Conservation (phyloP, 2,329 filamentous ascomycete species). For the Xylariaceae sp. region DNA sequence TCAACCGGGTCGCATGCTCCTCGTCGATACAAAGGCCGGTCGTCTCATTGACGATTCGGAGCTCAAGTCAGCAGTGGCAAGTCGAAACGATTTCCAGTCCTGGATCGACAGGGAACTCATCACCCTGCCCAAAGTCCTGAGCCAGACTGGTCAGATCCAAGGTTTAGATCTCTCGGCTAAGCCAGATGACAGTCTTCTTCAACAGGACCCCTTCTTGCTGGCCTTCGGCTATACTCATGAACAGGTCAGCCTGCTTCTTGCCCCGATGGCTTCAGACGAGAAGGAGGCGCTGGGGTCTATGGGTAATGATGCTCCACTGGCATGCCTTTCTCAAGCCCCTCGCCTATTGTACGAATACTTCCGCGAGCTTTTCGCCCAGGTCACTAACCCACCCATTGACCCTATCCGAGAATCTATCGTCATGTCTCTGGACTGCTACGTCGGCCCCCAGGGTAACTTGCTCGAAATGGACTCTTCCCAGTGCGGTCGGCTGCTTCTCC, state of each 20-base stretch:
- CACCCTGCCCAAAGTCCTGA: slow-evolving; percentile 70
- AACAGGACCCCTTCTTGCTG: slow-evolving; percentile 78
- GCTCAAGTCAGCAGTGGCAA: slow-evolving; percentile 83
- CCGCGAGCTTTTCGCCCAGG: slow-evolving; percentile 94
- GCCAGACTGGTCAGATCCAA: slow-evolving; percentile 54
- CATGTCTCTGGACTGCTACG: slow-evolving; percentile 96
- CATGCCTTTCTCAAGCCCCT: slow-evolving; percentile 84
- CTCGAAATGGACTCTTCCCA: slow-evolving; percentile 90
- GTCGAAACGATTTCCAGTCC: slow-evolving; percentile 77
- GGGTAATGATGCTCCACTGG: slow-evolving; percentile 93
- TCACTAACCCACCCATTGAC: slow-evolving; percentile 96
- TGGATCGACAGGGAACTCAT: slow-evolving; percentile 88
- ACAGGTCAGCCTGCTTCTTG: slow-evolving; percentile 86
- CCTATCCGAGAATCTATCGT: slow-evolving; percentile 96
- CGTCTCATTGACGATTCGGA: slow-evolving; percentile 93
- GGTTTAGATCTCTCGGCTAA: slow-evolving; percentile 60
- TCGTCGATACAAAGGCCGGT: slow-evolving; percentile 84
- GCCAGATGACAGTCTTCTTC: slow-evolving; percentile 66
- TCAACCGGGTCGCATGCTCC: slow-evolving; percentile 91
- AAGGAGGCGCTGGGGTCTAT: slow-evolving; percentile 97
- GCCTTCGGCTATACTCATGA: slow-evolving; percentile 94
- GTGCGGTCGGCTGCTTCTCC: slow-evolving; percentile 78
- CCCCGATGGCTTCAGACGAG: slow-evolving; percentile 93
- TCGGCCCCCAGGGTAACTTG: slow-evolving; percentile 91
- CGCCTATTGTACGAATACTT: slow-evolving; percentile 94